phyloP scores from a whole-genome alignment of 768 basidiomycete genomes.

The Boletus tomentosulus region DNA sequence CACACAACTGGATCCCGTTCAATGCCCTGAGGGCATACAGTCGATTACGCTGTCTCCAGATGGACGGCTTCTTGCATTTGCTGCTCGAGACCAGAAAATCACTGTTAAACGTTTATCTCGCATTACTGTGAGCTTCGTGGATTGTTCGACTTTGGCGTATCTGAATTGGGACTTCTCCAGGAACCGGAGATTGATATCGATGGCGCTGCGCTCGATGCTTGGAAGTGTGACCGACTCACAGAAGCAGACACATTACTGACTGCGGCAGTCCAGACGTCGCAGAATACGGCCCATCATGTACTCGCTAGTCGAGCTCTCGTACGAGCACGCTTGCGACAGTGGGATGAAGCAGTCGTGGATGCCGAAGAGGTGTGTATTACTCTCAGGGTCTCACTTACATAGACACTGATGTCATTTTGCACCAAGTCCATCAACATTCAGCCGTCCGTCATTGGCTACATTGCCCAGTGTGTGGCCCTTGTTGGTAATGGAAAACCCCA shows the following conservation, averaged over 20 bases:
- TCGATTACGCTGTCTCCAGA: no score
- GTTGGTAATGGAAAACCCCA: background rate
- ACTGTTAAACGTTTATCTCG: background rate
- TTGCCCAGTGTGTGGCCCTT: constrained; percentile 5
- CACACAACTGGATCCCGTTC: background rate
- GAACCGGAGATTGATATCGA: background rate
- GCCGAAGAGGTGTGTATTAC: constrained; percentile 1
- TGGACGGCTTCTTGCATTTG: no score
- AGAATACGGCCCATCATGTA: background rate
- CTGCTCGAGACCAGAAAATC: background rate
- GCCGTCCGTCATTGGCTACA: constrained; percentile 1
- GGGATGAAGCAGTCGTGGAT: constrained; percentile 1
- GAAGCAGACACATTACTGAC: background rate
- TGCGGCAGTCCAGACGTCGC: background rate
- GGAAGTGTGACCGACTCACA: background rate
- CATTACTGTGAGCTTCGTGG: background rate
- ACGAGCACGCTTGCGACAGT: background rate
- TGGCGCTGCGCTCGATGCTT: background rate
- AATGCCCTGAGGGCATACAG: background rate
- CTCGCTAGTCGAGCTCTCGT: constrained; percentile 7
- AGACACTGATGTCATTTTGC: background rate
- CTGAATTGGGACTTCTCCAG: background rate
- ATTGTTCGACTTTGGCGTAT: no score
- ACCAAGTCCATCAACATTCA: constrained; percentile 1
- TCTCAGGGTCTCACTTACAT: background rate